Conservation (phyloP, 495 filamentous ascomycete genomes). For the Darksidea phi region DNA sequence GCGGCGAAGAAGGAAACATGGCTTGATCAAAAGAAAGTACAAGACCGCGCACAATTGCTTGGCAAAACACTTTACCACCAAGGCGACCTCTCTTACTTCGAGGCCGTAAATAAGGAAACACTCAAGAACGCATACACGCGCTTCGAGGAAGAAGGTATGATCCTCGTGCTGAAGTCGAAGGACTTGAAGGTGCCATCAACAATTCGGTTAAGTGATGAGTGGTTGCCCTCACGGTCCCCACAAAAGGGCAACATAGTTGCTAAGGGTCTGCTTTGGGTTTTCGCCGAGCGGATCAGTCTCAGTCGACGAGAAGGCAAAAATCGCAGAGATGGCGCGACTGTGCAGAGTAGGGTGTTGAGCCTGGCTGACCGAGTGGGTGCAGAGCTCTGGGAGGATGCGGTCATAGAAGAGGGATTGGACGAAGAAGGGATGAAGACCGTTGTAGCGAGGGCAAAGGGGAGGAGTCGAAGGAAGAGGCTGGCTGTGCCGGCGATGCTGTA, state of each 20-base stretch:
- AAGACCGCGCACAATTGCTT: constrained; percentile 79
- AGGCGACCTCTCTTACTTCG: constrained; percentile 93
- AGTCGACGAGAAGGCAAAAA: constrained; percentile 92
- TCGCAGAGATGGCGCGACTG: constrained; percentile 83
- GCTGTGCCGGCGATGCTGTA: constrained; percentile 17
- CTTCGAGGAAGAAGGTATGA: constrained; percentile 87
- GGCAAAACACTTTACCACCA: constrained; percentile 98
- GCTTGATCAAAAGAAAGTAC: constrained; percentile 74
- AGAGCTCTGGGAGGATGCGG: constrained; percentile 43
- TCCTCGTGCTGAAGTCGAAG: constrained; percentile 66
- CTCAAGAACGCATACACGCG: constrained; percentile 87
- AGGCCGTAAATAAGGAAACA: constrained; percentile 96
- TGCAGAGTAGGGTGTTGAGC: constrained; percentile 74
- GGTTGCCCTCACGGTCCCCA: constrained; percentile 68
- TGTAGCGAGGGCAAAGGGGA: constrained; percentile 15
- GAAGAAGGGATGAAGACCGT: neutral
- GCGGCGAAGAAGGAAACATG: constrained; percentile 58
- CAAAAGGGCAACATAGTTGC: constrained; percentile 61
- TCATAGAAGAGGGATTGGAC: constrained; percentile 1
- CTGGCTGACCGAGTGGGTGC: constrained; percentile 65
- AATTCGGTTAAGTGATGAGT: constrained; percentile 70
- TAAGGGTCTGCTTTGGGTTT: constrained; percentile 79
- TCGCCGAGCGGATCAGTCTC: constrained; percentile 80
- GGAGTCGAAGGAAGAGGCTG: constrained; percentile 25
- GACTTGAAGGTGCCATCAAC: constrained; percentile 55